Base-by-base conservation (phyloP, 2,329 filamentous ascomycete species). In the Sarocladium strictum region DNA sequence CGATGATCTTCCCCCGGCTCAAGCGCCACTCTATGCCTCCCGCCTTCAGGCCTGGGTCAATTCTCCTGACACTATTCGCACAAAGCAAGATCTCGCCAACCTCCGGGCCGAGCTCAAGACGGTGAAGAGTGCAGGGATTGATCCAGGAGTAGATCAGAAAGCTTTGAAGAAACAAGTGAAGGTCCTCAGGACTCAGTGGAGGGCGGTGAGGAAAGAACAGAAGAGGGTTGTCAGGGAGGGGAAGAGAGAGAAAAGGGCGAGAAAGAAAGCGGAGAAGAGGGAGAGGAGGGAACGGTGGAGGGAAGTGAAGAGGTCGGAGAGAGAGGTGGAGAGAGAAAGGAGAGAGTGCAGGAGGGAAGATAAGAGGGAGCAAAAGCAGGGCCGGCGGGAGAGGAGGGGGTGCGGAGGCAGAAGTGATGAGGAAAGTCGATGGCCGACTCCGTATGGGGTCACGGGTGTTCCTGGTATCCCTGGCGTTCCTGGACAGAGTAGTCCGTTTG, bases 31-130 rank as follows among this genome's bases (percentile, higher is more conserved):
- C 1, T 73, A 75, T 14, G 71, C 71, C 45, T 62, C 69, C 12
- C 71, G 71, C 3, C 67, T 85, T 15, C 59, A 69, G 21, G 64
- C 69, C 7, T 84, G 79, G 78, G 70, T 80, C 1, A 65, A 72
- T 9, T 69, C 74, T 35, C 78, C 80, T 0, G 73, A 80, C 0
- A 69, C 77, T 52, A 69, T 72, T 5, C 72, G 79, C 58, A 80
- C 75, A 9, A 76, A 68, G 56, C 67, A 70, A 4, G 71, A 72
- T 24, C 64, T 83, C 2, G 67, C 69, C 41, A 60, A 68, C 24
- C 65, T 78, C 2, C 71, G 66, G 32, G 62, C 70, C 12, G 69
- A 78, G 24, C 71, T 83, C 55, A 75, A 75, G 54, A 64, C 66
- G 1, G 70, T 67, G 14, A 72, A 67, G 56, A 61, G 56, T 27